Percentiles rank a stretch among this genome's conserved stretches.
Evolutionary conservation across 331 rosid genomes (phyloP).

Genomic region (Prunus yedoensis): DNA sequence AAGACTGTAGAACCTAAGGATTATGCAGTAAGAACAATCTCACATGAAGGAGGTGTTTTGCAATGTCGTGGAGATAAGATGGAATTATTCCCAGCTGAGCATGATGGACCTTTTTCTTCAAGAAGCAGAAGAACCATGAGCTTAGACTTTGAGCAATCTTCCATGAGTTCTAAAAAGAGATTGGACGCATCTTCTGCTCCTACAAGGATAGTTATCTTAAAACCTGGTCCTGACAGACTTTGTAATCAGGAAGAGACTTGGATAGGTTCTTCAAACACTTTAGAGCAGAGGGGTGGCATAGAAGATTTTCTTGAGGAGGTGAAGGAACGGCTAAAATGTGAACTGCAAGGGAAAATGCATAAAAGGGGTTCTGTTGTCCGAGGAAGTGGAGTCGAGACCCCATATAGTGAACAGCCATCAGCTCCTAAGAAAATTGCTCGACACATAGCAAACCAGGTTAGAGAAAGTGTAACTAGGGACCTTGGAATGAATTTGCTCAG

Average conservation of each 20-base stretch:
- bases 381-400: constrained; percentile 88
- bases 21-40: constrained; percentile 30
- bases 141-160: constrained; percentile 77
- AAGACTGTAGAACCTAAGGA: constrained; percentile 36
- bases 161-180: constrained; percentile 40
- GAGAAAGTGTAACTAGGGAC: constrained; percentile 71
- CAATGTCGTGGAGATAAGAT: constrained; percentile 32
- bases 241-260: constrained; percentile 59
- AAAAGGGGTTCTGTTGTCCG: constrained; percentile 58
- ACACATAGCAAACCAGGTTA: constrained; percentile 69
- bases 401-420: constrained; percentile 67
- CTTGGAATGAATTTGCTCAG: constrained; percentile 48
- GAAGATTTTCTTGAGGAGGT: constrained; percentile 97
- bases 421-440: constrained; percentile 73
- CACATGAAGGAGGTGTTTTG: constrained; percentile 28
- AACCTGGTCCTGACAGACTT: constrained; percentile 81
- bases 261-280: constrained; percentile 56
- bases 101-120: constrained; percentile 40
- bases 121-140: constrained; percentile 64
- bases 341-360: constrained; percentile 65
- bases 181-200: constrained; percentile 49
- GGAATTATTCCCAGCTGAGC: constrained; percentile 42
- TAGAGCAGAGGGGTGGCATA: constrained; percentile 63
- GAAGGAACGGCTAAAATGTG: constrained; percentile 75
- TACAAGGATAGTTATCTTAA: constrained; percentile 82